Evolutionary conservation across 106 monocot species (phyloP).

Genomic region (Narthecium ossifragum): DNA sequence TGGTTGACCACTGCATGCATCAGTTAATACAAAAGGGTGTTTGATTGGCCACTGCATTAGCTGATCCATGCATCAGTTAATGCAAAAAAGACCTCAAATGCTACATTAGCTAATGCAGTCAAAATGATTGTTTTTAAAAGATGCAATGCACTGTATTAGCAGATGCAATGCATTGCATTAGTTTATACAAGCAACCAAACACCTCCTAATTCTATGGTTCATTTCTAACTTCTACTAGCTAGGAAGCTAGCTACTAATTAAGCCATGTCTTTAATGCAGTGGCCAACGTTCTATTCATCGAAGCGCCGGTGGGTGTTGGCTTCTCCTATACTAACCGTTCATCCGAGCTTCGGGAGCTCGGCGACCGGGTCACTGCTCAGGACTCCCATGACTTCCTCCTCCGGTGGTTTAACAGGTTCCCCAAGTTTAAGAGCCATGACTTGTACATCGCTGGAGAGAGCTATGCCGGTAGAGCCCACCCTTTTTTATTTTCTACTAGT

Average conservation of each 20-base stretch:
- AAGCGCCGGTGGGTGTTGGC: slow-evolving; percentile 79
- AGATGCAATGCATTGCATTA: background rate
- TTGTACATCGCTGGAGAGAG: slow-evolving; percentile 93
- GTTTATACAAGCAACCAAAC: background rate
- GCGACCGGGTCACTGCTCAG: slow-evolving; percentile 53
- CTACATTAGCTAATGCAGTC: background rate
- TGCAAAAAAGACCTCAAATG: background rate
- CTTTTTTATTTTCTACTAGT: background rate
- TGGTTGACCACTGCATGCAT: too few relatives aligned
- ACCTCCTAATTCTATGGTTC: background rate
- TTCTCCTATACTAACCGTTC: slow-evolving; percentile 82
- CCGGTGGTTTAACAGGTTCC: slow-evolving; percentile 69
- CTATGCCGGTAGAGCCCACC: slow-evolving; percentile 55
- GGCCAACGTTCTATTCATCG: slow-evolving; percentile 76
- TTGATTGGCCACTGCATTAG: background rate
- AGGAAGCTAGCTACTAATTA: background rate
- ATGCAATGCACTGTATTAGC: background rate
- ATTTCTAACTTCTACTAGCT: too few relatives aligned
- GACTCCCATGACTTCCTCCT: slow-evolving; percentile 72
- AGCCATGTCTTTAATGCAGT: slow-evolving; percentile 20
- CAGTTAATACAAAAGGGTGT: background rate
- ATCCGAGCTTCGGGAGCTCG: slow-evolving; percentile 38
- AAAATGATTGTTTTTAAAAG: background rate
- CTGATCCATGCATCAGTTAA: background rate
- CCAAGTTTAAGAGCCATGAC: slow-evolving; percentile 50